Base-by-base conservation (phyloP, 768 basidiomycete species). In the Pholiota molesta region DNA sequence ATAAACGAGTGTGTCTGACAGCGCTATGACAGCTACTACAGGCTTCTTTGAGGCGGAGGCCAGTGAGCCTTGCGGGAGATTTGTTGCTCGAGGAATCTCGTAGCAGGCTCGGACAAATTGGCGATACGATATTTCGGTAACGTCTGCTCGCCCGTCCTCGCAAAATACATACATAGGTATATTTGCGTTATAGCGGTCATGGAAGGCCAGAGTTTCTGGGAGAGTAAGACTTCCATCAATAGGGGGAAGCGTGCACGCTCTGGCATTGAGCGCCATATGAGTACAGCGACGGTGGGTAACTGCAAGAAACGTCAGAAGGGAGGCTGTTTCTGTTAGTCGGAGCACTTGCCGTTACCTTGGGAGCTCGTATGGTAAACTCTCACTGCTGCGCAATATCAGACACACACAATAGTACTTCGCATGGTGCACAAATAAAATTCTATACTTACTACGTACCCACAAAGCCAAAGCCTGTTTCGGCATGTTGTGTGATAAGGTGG, bases 61-160 rank as follows among this genome's bases (percentile, higher is more conserved):
- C 31, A 5, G 3, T 71, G 6, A 74, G 69, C 17, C 57, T 57
- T 59, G 51, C 3, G 47, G n/a, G 0, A 78, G 77, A 11, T 74
- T 68, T 8, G 82, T 35, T 21, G 64, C 55, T 56, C 75, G 76
- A 0, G 80, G 77, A 29, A 77, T 67, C 14, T 79, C 75, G 58
- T 82, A 77, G 40, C 73, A 75, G 8, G 81, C 83, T n/a, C 76
- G 74, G 11, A 72, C 75, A 65, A 83, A 84, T 54, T 84, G 78
- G 17, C 78, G 62, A 53, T 76, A 75, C 1, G 78, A 72, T 19
- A 84, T 73, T 17, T 66, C 54, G 2, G 68, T 69, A 3, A 73
- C 52, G 33, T 62, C 56, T 7, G 68, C 45, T 16, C 28, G 59
- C 1, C 55, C 52, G 7, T 62, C 62, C 17, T 72, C 70, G n/a